These are phyloP conservation scores for Gossypium davidsonii DNA, from an alignment of 441 rosid species.

Conservation along the genomic window DNA sequence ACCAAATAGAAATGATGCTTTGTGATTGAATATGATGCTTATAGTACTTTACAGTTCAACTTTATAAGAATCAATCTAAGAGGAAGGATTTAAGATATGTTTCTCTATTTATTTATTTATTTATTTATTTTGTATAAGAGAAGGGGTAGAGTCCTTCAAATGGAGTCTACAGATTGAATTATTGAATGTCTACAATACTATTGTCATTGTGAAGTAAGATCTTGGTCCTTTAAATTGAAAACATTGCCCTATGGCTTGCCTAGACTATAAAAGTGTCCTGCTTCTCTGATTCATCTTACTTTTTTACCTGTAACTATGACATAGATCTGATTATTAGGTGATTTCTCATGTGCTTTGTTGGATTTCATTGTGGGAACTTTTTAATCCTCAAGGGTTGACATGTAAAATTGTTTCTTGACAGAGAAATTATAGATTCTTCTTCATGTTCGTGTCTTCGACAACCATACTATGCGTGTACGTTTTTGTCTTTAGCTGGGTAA, in stretches of 20 bases:
- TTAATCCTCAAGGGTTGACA: constrained; percentile 13
- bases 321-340: constrained; percentile 2
- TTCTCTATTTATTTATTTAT: constrained; percentile 5
- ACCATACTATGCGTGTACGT: constrained; percentile 54
- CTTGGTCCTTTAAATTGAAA: background rate
- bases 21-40: background rate
- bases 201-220: background rate
- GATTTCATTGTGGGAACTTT: constrained; percentile 3
- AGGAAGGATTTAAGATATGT: background rate
- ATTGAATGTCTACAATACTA: background rate
- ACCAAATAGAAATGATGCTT: background rate
- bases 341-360: background rate
- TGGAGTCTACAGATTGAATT: background rate
- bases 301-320: background rate
- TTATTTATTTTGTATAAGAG: background rate
- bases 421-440: constrained; percentile 72
- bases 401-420: constrained; percentile 23
- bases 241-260: background rate
- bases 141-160: background rate
- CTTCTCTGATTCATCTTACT: background rate
- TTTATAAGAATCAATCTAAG: background rate
- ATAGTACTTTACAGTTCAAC: background rate
- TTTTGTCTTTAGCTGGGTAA: constrained; percentile 51
- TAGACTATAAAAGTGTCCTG: background rate
- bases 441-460: constrained; percentile 67